Percentiles rank a stretch among this genome's conserved stretches.
Conservation (phyloP, 2,329 filamentous ascomycete genomes). For the Fusarium pseudoanthophilum region DNA sequence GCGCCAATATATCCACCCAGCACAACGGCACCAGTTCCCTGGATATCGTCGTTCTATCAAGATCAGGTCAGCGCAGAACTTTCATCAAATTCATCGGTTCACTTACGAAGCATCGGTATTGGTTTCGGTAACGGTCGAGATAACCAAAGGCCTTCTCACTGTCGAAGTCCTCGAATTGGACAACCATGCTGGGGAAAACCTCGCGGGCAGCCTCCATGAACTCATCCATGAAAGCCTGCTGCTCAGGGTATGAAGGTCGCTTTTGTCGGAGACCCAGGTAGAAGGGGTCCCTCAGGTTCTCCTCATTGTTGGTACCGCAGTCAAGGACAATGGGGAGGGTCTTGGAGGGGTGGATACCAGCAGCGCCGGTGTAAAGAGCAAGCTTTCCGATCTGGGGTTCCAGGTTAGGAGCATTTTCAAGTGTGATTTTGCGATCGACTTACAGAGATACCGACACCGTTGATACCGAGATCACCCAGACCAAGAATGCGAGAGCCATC, state of each 20-base stretch:
- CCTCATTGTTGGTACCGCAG: slow-evolving; percentile 73
- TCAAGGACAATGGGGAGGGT: slow-evolving; percentile 78
- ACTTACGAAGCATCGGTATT: slow-evolving; percentile 84
- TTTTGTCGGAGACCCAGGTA: slow-evolving; percentile 91
- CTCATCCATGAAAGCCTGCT: slow-evolving; percentile 95
- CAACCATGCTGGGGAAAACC: slow-evolving; percentile 72
- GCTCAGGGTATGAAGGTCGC: slow-evolving; percentile 80
- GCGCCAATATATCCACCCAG: slow-evolving; percentile 81
- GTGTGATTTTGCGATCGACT: slow-evolving; percentile 47
- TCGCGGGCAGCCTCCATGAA: slow-evolving; percentile 93
- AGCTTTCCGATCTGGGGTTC: slow-evolving; percentile 81
- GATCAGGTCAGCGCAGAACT: slow-evolving; percentile 20
- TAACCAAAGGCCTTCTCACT: slow-evolving; percentile 91
- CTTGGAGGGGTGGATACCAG: slow-evolving; percentile 90
- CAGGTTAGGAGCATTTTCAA: slow-evolving; percentile 31
- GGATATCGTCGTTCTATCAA: slow-evolving; percentile 86
- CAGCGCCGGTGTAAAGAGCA: slow-evolving; percentile 92
- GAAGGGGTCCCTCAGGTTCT: slow-evolving; percentile 74
- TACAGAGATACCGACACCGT: slow-evolving; percentile 96
- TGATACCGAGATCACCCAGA: slow-evolving; percentile 93
- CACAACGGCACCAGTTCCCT: slow-evolving; percentile 96
- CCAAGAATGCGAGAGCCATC: slow-evolving; percentile 94
- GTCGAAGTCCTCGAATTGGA: slow-evolving; percentile 99
- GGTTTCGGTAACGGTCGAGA: slow-evolving; percentile 86
- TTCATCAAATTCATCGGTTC: background rate